Evolutionary conservation across 2,329 filamentous ascomycete species (phyloP), one percentile per base, ranked within the genome.

Genomic region (Arthrobotrys pseudoclavata): DNA sequence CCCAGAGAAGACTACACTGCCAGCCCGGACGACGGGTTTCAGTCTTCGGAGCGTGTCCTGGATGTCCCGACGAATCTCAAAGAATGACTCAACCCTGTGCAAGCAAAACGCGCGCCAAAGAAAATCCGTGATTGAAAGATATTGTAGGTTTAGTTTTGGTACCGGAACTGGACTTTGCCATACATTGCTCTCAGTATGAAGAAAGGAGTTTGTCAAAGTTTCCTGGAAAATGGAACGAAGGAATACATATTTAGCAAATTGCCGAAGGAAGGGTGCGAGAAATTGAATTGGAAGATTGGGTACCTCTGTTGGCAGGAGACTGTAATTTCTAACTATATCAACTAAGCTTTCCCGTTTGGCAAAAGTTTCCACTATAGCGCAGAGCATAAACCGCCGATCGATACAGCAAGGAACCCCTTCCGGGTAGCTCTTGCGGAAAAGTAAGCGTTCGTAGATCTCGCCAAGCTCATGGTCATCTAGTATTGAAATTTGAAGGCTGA

Each of bases 71-170:
- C 94, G 90, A 76, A 99, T 95, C 76, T 93, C 92, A 83, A 96
- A 98, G 83, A 98, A 97, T 0, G 95, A 89, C 83, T 99, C 96
- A 74, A 91, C 92, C 47, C 95, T 90, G 83, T 97, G 96, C 7
- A 99, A 86, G 13, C 96, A 87, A 81, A 98, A 91, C 0, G 95
- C 94, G 79, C 96, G 89, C 94, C 94, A 99, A n/a, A 99, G 85
- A 81, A 99, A 99, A 83, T 99, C 96, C 1, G 94, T 94, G 62
- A 97, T 89, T 1, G 94, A 97, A 13, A 99, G 87, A 84, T 99
- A 99, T 82, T 99, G 96, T 29, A 99, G 86, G 81, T 97, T 99
- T 53, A 98, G 85, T 83, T 99, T 99, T 1, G 96, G 96, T 50
- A 99, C 89, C 1, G 96, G 93, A 72, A 99, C 86, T 4, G 96